A percentile compares a stretch with the other conserved stretches of the same genome.
phyloP scores from a whole-genome alignment of 1,284 basidiomycete species.

The Irpex lacteus region DNA sequence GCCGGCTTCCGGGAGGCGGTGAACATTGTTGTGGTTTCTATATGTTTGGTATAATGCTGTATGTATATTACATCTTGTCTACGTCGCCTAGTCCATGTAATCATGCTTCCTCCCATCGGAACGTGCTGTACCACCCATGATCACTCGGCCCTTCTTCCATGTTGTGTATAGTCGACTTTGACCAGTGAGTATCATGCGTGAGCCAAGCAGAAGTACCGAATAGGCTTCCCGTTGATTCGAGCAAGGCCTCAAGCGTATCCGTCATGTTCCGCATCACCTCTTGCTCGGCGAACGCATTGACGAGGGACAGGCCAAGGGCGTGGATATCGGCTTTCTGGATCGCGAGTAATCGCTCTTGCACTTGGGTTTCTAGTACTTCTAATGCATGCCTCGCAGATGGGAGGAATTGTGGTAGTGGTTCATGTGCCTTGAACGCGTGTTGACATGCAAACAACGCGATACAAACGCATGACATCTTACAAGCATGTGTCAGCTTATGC shows the following conservation, averaged over 20 bases:
- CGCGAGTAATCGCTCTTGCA: constrained; percentile 34
- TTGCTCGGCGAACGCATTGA: constrained; percentile 46
- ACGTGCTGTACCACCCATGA: constrained; percentile 13
- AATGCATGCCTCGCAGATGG: constrained; percentile 45
- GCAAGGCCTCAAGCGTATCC: constrained; percentile 40
- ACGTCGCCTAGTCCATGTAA: background rate
- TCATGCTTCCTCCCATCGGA: constrained; percentile 12
- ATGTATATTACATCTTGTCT: background rate
- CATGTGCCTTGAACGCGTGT: constrained; percentile 45
- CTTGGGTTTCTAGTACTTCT: constrained; percentile 32
- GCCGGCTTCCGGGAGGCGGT: background rate
- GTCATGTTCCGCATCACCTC: constrained; percentile 43
- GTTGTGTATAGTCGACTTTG: constrained; percentile 15
- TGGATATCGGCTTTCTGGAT: constrained; percentile 30
- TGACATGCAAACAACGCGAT: constrained; percentile 49
- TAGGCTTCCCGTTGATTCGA: constrained; percentile 38
- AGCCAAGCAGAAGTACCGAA: constrained; percentile 48
- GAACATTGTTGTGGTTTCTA: background rate
- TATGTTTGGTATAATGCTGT: background rate
- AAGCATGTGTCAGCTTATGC: background rate
- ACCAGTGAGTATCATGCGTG: constrained; percentile 24
- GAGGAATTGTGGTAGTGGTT: constrained; percentile 49
- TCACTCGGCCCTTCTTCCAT: constrained; percentile 1
- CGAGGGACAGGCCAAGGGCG: constrained; percentile 35
- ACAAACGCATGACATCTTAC: constrained; percentile 44